A percentile compares a stretch with the other conserved stretches of the same genome.
Conservation (phyloP, 2,329 filamentous ascomycete species). For the Aspergillus intermedius region DNA sequence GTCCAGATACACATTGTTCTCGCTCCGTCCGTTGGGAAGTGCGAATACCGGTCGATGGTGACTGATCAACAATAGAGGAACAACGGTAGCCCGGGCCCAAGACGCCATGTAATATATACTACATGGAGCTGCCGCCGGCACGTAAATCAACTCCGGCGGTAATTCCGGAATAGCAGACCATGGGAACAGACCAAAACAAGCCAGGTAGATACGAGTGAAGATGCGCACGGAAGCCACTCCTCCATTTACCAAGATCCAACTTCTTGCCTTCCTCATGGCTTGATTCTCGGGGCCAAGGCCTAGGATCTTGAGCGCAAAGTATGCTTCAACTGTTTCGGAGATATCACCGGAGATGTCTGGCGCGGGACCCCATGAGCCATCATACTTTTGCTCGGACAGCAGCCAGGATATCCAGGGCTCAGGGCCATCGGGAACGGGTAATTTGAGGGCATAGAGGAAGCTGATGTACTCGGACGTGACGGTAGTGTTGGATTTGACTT, state of each 20-base stretch:
- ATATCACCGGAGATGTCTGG: conserved; percentile 17
- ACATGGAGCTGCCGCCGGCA: conserved; percentile 20
- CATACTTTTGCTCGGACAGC: conserved; percentile 16
- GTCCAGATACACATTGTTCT: conserved; percentile 22
- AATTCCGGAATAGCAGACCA: conserved; percentile 28
- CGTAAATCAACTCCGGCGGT: conserved; percentile 27
- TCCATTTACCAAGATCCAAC: conserved; percentile 19
- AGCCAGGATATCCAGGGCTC: conserved; percentile 7
- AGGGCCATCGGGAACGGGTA: conserved; percentile 10
- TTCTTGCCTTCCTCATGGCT: conserved; percentile 12
- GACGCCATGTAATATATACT: conserved; percentile 26
- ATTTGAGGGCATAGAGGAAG: conserved; percentile 16
- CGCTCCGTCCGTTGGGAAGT: conserved; percentile 17
- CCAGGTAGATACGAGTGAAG: conserved; percentile 25
- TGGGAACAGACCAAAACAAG: conserved; percentile 28
- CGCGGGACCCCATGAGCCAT: conserved; percentile 28
- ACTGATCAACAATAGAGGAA: conserved; percentile 12
- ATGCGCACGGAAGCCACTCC: conserved; percentile 26
- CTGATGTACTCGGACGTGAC: conserved; percentile 24
- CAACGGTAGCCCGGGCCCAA: conserved; percentile 10
- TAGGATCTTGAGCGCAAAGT: conserved; percentile 31
- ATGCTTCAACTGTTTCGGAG: conserved; percentile 26
- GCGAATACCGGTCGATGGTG: conserved; percentile 26
- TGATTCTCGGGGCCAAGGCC: conserved; percentile 10
- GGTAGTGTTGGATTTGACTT: conserved; percentile 15